These are phyloP conservation scores for Inonotus obliquus DNA, from an alignment of 1,284 basidiomycete species.

Conservation along the genomic window DNA sequence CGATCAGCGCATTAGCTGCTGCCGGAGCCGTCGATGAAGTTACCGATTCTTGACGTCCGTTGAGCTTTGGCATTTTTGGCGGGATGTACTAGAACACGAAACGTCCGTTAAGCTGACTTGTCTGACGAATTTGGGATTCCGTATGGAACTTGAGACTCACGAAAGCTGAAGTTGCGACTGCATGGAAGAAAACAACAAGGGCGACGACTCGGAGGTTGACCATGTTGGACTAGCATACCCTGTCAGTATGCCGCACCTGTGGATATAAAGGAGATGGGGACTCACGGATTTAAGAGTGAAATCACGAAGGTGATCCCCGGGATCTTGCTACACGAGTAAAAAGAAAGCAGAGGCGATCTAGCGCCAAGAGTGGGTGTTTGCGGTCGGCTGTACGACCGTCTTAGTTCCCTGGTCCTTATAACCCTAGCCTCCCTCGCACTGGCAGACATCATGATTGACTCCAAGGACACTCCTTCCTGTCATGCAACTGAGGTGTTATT, in stretches of 20 bases:
- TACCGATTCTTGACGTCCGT: background rate
- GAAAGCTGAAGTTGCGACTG: background rate
- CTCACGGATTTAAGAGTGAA: background rate
- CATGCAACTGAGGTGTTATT: background rate
- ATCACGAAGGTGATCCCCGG: background rate
- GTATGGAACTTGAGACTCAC: background rate
- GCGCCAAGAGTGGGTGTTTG: background rate
- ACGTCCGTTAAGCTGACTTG: background rate
- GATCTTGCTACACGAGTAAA: background rate
- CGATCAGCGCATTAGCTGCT: background rate
- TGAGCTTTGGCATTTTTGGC: background rate
- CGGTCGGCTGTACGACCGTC: background rate
- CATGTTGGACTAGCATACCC: background rate
- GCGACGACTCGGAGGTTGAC: background rate
- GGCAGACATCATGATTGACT: background rate
- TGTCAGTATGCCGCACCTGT: background rate
- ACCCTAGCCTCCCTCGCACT: background rate
- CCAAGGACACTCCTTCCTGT: background rate
- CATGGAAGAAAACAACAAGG: conserved; percentile 1
- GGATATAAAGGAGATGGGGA: background rate
- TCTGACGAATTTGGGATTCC: background rate
- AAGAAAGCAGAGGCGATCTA: background rate
- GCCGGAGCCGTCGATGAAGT: background rate
- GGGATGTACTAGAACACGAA: background rate
- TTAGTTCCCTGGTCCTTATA: background rate